A percentile compares a stretch with the other conserved stretches of the same genome.
Evolutionary conservation across 2,329 filamentous ascomycete genomes (phyloP).

Genomic region (Venturia nashicola): DNA sequence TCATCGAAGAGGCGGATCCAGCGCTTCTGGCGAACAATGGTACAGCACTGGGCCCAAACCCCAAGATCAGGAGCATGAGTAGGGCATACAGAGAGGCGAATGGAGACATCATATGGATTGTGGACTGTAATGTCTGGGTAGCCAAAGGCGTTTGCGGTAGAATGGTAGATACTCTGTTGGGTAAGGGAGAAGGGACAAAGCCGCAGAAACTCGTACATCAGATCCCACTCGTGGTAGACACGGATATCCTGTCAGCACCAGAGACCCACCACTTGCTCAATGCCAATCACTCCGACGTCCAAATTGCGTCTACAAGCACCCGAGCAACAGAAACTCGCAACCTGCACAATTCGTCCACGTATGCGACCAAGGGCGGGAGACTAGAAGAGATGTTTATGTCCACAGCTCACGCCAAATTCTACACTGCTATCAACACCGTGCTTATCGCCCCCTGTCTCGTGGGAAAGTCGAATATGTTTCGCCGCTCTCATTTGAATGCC

Average conservation of each 20-base stretch:
- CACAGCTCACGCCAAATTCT: constrained; percentile 92
- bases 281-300: neutral
- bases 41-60: constrained; percentile 68
- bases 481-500: constrained; percentile 74
- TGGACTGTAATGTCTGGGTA: constrained; percentile 96
- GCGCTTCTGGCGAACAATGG: constrained; percentile 41
- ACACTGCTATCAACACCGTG: constrained; percentile 91
- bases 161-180: constrained; percentile 81
- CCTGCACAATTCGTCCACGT: constrained; percentile 7
- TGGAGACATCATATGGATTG: constrained; percentile 82
- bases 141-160: constrained; percentile 64
- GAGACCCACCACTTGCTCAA: neutral
- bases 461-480: constrained; percentile 98
- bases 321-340: constrained; percentile 7
- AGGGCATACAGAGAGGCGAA: constrained; percentile 80
- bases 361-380: constrained; percentile 53
- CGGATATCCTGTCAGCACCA: constrained; percentile 14
- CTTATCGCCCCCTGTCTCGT: constrained; percentile 84
- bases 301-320: constrained; percentile 13
- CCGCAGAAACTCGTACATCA: constrained; percentile 87
- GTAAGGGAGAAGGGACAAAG: constrained; percentile 39
- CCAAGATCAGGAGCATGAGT: constrained; percentile 97
- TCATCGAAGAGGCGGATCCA: constrained; percentile 74
- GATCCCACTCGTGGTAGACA: constrained; percentile 79
- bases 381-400: constrained; percentile 93